Evolutionary conservation across 441 rosid species (phyloP).

Genomic region (Melastoma candidum): DNA sequence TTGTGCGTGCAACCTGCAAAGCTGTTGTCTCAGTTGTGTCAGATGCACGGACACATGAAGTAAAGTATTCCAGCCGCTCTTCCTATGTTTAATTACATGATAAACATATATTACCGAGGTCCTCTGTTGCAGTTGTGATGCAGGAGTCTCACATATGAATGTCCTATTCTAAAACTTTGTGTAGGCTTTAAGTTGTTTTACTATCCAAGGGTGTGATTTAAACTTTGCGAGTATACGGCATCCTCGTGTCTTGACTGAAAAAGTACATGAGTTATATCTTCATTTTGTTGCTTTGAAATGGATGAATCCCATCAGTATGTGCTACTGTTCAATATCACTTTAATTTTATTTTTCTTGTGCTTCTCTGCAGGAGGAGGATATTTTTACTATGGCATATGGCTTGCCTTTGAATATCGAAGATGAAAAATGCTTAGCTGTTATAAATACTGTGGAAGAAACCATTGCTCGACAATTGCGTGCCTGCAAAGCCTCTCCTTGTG

Average conservation of each 20-base stretch:
- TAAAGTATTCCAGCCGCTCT: constrained; percentile 58
- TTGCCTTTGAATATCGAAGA: constrained; percentile 76
- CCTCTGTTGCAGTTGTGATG: not conserved
- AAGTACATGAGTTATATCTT: no score
- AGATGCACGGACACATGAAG: constrained; percentile 99
- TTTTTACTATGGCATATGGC: constrained; percentile 83
- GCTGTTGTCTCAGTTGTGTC: constrained; percentile 88
- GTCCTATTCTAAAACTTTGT: no score
- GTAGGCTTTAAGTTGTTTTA: no score
- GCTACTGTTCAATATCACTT: constrained; percentile 6
- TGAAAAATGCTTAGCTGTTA: constrained; percentile 65
- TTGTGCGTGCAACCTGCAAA: constrained; percentile 85
- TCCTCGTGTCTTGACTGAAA: no score
- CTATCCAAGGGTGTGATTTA: no score
- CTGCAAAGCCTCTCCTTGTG: constrained; percentile 55
- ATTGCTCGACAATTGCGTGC: constrained; percentile 83
- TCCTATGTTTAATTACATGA: constrained; percentile 15
- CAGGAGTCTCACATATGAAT: not conserved
- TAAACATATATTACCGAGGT: not conserved
- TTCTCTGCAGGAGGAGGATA: constrained; percentile 81
- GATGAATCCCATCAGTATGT: no score
- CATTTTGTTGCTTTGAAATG: no score
- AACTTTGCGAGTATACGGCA: no score
- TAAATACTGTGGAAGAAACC: constrained; percentile 92
- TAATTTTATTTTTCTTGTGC: constrained; percentile 2